Base-by-base conservation (phyloP, 192 early-diverging fungal genomes). In the Backusella psychrophila region DNA sequence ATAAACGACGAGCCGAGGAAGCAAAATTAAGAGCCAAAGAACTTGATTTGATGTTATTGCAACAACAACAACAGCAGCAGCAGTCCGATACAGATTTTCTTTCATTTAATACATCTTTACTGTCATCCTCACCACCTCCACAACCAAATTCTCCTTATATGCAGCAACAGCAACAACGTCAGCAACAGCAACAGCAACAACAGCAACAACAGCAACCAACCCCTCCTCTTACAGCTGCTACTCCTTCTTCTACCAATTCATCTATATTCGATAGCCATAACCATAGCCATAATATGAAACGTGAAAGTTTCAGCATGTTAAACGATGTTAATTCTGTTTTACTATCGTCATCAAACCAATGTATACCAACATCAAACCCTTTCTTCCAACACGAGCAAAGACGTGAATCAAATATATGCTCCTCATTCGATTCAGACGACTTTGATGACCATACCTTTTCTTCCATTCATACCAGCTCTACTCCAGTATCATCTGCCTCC, bases 1-100 rank as follows among this genome's bases (percentile, higher is more conserved):
- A 89, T 65, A 82, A 85, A 49, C 84, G 87, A 53, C 81, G 81
- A 52, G 81, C 86, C 6, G 87, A 89, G 68, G 87, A 89, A 77
- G 87, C 87, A 11, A 82, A 84, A 66, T 77, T 89, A 71, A 76
- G 82, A 69, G 82, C 80, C 35, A 78, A 69, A 38, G 34, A 36
- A 26, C 68, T 39, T 14, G 35, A 69, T n/a, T 35, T 39, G 11
- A n/a, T 39, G 14, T 35, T 39, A 41, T 14, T 69, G 23, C 56
- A 63, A 9, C 53, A 56, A 21, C 52, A 53, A 34, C 66, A 68
- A 7, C 36, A 36, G 0, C 46, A 49, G 8, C 56, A 63, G 4
- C 56, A 69, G 35, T 39, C 35, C 7, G 41, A 39, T 69, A 69
- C 35, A 21, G 68, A 63, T 14, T 63, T 26, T 26, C 56, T 63